Conservation (phyloP, 1,139 yeast genomes). For the Geotrichum carabidarum region DNA sequence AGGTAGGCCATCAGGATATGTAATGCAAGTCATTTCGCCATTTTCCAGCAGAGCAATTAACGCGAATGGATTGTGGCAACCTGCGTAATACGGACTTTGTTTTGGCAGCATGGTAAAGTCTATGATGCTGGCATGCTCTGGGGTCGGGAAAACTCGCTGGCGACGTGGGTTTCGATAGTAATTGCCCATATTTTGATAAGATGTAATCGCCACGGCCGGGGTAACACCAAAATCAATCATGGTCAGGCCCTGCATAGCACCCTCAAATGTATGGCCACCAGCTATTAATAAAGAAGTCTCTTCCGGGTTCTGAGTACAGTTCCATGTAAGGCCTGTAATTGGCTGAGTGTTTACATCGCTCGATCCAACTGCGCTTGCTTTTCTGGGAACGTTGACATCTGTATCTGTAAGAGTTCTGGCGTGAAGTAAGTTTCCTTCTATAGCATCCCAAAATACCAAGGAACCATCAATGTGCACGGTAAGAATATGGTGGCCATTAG, state of each 20-base stretch:
- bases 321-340: slow-evolving; percentile 48
- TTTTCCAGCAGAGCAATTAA: slow-evolving; percentile 54
- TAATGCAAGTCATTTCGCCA: slow-evolving; percentile 52
- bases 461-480: slow-evolving; percentile 80
- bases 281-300: slow-evolving; percentile 65
- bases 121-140: slow-evolving; percentile 40
- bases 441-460: slow-evolving; percentile 87
- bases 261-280: slow-evolving; percentile 55
- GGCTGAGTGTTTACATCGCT: slow-evolving; percentile 1
- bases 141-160: slow-evolving; percentile 51
- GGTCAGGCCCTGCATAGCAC: slow-evolving; percentile 53
- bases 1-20: slow-evolving; percentile 52
- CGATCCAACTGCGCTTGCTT: slow-evolving; percentile 14
- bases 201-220: slow-evolving; percentile 70
- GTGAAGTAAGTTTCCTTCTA: slow-evolving; percentile 63
- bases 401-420: slow-evolving; percentile 70
- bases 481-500: slow-evolving; percentile 81
- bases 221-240: slow-evolving; percentile 76
- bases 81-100: slow-evolving; percentile 45
- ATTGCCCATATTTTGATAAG: slow-evolving; percentile 75
- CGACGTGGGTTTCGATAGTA: slow-evolving; percentile 66
- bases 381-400: slow-evolving; percentile 52
- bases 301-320: slow-evolving; percentile 76
- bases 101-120: slow-evolving; percentile 51
- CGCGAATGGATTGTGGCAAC: slow-evolving; percentile 39